Base-by-base conservation (phyloP, 495 filamentous ascomycete species). In the Evansstolkia leycettana region DNA sequence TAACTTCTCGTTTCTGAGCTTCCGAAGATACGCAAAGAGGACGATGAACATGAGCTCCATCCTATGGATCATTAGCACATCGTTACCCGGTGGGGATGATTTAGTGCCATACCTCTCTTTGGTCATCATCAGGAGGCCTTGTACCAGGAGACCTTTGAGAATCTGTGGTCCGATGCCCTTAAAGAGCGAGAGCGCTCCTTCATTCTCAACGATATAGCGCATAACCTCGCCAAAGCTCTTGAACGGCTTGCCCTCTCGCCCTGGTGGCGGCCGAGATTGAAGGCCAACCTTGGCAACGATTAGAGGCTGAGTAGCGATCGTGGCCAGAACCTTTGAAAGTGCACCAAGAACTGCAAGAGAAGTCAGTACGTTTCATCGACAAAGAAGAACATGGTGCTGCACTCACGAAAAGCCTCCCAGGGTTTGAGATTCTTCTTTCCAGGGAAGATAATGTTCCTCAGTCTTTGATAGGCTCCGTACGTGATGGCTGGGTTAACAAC, bases 241-340 rank as follows among this genome's bases (percentile, higher is more conserved):
- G 62, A 96, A 99, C 1, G 81, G 87, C 64, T 92, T 94, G 29
- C 89, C 88, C 36, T 86, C 60, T 11, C 89, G 70, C 24, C 73
- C 69, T 39, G 88, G 78, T 2, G 89, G 90, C 5, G 90, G 90
- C 34, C 81, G 80, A 28, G 87, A 94, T 57, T 99, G 90, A 35
- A 96, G 67, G 34, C 90, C 86, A 28, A 96, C 90, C 63, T 99
- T 99, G 37, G 90, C 92, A 37, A 99, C 92, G 48, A 99, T 99
- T 39, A 99, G 62, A 28, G 90, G 90, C 55, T 99, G 90, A 12
- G 90, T 99, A 34, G 67, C 77, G 40, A 96, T 82, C 1, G 90
- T 99, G 28, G 90, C 90, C 36, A 96, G 57, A 9, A 82, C 72
- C 61, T 99, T 99, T 34, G 88, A 95, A 65, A 88, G 73, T 17